Base-by-base conservation (phyloP, 2,329 filamentous ascomycete genomes). In the Xylaria sp. region DNA sequence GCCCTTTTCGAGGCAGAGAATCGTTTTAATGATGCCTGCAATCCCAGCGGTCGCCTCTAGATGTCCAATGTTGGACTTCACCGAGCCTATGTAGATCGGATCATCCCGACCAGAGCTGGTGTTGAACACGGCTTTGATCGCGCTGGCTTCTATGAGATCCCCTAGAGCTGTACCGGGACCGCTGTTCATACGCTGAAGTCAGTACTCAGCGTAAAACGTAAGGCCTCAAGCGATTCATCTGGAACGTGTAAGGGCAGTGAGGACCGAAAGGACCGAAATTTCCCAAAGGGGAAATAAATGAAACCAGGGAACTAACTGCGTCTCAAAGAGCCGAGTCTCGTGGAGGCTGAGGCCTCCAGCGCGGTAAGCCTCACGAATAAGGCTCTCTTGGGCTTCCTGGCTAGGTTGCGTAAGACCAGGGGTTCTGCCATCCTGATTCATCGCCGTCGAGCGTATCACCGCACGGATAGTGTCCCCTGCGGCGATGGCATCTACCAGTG, bases 11-110 rank as follows among this genome's bases (percentile, higher is more conserved):
- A 57, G 33, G 5, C n/a, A 23, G 2, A 57, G 20, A 1, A 43
- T 13, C 10, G n/a, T 33, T 28, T 57, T 57, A 8, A 43, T 18
- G 9, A 57, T 28, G 1, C 33, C 36, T 2, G 55, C 55, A 5
- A 57, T 8, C 2, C 55, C 55, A 6, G 33, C 20, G 6, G 55
- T 15, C 2, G n/a, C n/a, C 13, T 57, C 55, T 6, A 43, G 33
- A 43, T 57, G 55, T 10, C 55, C 55, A 15, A 57, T 57, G 36
- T 57, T 57, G n/a, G 55, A 23, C 20, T 57, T 57, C 2, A 57
- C 20, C 10, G 55, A 8, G 5, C 49, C 49, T 15, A 52, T 28
- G 12, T 52, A 52, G 6, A 48, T 48, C 46, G 46, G 46, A 20
- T 48, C 18, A 20, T 48, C 18, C 9, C 8, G 46, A 48, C n/a